A percentile compares a stretch with the other conserved stretches of the same genome.
These are phyloP conservation scores for Takashimella tepidaria DNA, from an alignment of 1,284 basidiomycete species.

Conservation along the genomic window DNA sequence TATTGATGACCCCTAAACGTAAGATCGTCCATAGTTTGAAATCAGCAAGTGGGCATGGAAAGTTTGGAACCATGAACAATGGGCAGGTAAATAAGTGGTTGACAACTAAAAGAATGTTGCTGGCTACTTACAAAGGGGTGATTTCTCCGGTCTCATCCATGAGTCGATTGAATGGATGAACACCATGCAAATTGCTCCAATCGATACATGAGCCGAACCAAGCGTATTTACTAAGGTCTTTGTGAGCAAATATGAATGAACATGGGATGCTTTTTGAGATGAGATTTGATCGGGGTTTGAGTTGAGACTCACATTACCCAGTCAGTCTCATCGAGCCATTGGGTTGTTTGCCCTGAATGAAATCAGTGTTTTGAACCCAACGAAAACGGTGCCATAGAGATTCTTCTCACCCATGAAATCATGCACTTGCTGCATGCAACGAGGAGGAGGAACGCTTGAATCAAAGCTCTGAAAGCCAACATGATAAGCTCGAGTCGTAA, in stretches of 20 bases:
- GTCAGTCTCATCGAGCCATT: slow-evolving; percentile 35
- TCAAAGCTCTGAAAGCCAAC: slow-evolving; percentile 29
- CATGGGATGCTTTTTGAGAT: no score
- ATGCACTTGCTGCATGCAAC: slow-evolving; percentile 37
- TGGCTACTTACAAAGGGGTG: slow-evolving; percentile 26
- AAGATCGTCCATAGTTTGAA: no score
- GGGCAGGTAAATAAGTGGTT: neutral
- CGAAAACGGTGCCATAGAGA: no score
- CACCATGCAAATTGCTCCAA: slow-evolving; percentile 27
- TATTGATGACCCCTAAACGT: slow-evolving; percentile 27
- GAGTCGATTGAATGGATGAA: slow-evolving; percentile 33
- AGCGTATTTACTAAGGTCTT: slow-evolving; percentile 24
- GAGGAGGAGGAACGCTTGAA: slow-evolving; percentile 29
- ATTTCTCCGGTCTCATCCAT: slow-evolving; percentile 32
- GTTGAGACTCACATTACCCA: slow-evolving; percentile 24
- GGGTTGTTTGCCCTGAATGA: slow-evolving; percentile 26
- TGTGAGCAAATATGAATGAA: no score
- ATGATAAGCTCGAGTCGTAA: slow-evolving; percentile 1
- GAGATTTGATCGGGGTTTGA: no score
- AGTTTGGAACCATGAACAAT: neutral
- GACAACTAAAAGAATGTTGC: neutral
- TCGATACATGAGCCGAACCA: slow-evolving; percentile 34
- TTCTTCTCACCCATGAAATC: slow-evolving; percentile 39
- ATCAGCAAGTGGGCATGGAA: no score
- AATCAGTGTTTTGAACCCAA: no score